Evolutionary conservation across 768 basidiomycete species (phyloP), one percentile per base, ranked within the genome.

Genomic region (Hericium rajendrae): DNA sequence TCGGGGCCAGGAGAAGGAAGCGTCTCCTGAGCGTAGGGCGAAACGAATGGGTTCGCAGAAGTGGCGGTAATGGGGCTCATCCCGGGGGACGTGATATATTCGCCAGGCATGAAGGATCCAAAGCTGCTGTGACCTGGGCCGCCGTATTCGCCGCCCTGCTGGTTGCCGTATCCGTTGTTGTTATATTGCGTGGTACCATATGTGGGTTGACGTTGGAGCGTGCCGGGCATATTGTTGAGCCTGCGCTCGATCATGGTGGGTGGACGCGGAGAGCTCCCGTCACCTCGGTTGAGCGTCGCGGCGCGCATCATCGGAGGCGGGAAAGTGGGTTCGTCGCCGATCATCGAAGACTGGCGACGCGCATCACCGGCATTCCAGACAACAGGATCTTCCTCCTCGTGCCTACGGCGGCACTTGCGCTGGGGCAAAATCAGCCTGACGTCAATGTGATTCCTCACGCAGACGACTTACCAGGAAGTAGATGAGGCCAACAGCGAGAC

Each of bases 231-330:
- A 22, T 70, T 73, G 38, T 72, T 68, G 49, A 72, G 59, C 60
- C 76, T 78, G 49, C 73, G 73, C 63, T 86, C 78, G 53, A 81
- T 75, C 84, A 85, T 85, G 28, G 77, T 74, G n/a, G 85, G 84
- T 16, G 84, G 81, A 20, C 80, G 77, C 16, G 80, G 80, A 57
- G 79, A 80, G 64, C 70, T 76, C 3, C 61, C 70, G 20, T 70
- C 70, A 8, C 43, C 43, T 20, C 43, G 43, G 16, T 46, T 46
- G n/a, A 46, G 13, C 15, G 43, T 46, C n/a, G 20, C 9, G 13
- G 55, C 72, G 66, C 48, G 68, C 37, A 24, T 59, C 53, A 43
- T 64, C 71, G 56, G 4, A 72, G 71, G 26, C 71, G 72, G n/a
- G 78, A 75, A 61, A 15, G 38, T 55, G 56, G 51, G 41, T 16